These are phyloP conservation scores for Cordyceps javanica DNA, from an alignment of 2,329 filamentous ascomycete genomes.

Conservation along the genomic window DNA sequence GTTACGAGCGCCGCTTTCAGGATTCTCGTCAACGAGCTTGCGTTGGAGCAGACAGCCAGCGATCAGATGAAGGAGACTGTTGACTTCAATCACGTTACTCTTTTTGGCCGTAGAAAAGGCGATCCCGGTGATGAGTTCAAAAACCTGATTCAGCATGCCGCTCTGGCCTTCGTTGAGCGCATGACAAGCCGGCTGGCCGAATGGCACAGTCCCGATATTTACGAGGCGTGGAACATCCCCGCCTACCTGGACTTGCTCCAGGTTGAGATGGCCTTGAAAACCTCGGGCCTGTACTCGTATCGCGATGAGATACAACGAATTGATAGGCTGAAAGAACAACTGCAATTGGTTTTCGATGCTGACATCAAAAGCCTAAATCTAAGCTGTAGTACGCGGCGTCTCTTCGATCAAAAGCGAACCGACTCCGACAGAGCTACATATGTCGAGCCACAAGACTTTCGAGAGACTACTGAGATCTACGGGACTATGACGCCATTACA, in stretches of 20 bases:
- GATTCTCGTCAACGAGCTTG: conserved; percentile 58
- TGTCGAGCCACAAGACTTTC: conserved; percentile 25
- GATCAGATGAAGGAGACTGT: neutral
- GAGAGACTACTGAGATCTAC: conserved; percentile 20
- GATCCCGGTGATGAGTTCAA: conserved; percentile 46
- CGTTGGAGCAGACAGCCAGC: conserved; percentile 36
- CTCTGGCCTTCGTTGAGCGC: conserved; percentile 44
- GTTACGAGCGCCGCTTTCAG: conserved; percentile 47
- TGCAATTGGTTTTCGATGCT: neutral
- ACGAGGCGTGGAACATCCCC: conserved; percentile 22
- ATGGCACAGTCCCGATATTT: conserved; percentile 28
- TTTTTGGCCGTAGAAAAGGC: conserved; percentile 42
- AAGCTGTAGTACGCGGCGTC: neutral
- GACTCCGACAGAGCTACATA: conserved; percentile 33
- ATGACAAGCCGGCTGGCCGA: conserved; percentile 27
- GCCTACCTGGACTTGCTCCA: conserved; percentile 28
- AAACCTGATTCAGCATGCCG: conserved; percentile 54
- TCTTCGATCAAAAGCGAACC: neutral
- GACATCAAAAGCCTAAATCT: neutral
- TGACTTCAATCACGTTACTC: conserved; percentile 21
- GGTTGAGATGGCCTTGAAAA: conserved; percentile 17
- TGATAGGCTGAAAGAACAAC: neutral
- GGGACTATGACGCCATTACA: conserved; percentile 25
- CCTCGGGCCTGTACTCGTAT: neutral
- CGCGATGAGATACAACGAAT: neutral